These are phyloP conservation scores for Aspergillus sojae DNA, from an alignment of 2,329 filamentous ascomycete genomes.

Conservation along the genomic window DNA sequence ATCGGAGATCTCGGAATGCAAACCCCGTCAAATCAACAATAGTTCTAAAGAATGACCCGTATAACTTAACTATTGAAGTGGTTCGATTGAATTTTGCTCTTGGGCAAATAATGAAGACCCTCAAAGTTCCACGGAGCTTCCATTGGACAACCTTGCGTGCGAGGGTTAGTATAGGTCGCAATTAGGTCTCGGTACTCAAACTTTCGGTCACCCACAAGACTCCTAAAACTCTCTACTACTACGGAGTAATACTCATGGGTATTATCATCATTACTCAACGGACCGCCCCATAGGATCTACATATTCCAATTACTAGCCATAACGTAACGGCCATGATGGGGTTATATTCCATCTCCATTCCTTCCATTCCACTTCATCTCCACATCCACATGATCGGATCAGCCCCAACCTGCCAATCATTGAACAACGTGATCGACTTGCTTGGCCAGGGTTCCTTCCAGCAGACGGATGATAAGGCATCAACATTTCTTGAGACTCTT, in stretches of 20 bases:
- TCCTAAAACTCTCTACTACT: background rate
- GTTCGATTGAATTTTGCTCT: background rate
- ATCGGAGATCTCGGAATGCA: conserved; percentile 14
- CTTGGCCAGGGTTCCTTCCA: conserved; percentile 13
- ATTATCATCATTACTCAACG: background rate
- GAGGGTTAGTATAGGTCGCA: background rate
- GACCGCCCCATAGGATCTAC: background rate
- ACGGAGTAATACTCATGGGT: no score
- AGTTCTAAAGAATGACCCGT: background rate
- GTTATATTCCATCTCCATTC: background rate
- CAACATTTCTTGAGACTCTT: background rate
- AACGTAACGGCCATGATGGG: background rate
- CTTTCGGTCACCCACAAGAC: background rate
- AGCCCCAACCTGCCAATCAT: conserved; percentile 22
- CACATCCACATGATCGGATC: conserved; percentile 17
- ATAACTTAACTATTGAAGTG: background rate
- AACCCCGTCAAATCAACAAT: background rate
- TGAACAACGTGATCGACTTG: conserved; percentile 21
- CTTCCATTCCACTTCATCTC: conserved; percentile 10
- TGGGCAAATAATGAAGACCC: background rate
- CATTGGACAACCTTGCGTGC: background rate
- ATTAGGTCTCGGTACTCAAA: background rate
- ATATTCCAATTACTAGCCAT: background rate
- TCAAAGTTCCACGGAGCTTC: background rate
- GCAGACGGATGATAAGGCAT: conserved; percentile 6